Evolutionary conservation across 495 filamentous ascomycete species (phyloP), one percentile per base, ranked within the genome.

Genomic region (Aspergillus ostianus): DNA sequence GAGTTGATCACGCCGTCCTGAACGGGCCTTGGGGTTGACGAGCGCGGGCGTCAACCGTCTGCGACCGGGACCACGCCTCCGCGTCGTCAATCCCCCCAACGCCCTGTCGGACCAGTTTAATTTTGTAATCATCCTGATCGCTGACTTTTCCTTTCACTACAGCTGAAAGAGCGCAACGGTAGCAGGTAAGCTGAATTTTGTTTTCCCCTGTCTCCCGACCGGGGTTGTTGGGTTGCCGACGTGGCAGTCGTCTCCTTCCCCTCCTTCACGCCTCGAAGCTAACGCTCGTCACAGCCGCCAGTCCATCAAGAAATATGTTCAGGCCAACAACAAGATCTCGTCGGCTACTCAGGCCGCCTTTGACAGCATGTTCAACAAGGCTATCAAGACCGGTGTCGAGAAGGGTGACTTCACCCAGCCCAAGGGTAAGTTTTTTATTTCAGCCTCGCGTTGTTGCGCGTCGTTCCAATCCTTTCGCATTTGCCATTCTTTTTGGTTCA

Each of bases 241-340:
- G 65, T 64, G 61, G 59, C 59, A 56, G 36, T 41, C 36, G 36
- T 1, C 36, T 41, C 10, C 36, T 41, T 41, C 36, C 36, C 36
- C 55, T 58, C 60, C 50, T 46, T 62, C 58, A 53, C 58, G 52
- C 1, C 36, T 41, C 10, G 36, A 41, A 4, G 13, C 36, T 41
- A 41, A 41, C 36, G 36, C 57, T 62, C 29, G 41, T 45, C 50
- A 67, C 71, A 98, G 94, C 79, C 95, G 94, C 65, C 89, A 93
- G 74, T 89, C 90, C 27, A 86, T 99, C 73, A 97, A 97, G 89
- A 97, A 99, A 77, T 99, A 98, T 80, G 90, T 99, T 69, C 84
- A 85, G 75, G 86, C 90, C 67, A 98, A 99, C 88, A 97, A 98
- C 85, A 90, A 87, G 72, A 84, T 95, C 74, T 74, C 78, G 63